These are phyloP conservation scores for Apiotrichum sp. DNA, from an alignment of 1,284 basidiomycete genomes.

Conservation along the genomic window DNA sequence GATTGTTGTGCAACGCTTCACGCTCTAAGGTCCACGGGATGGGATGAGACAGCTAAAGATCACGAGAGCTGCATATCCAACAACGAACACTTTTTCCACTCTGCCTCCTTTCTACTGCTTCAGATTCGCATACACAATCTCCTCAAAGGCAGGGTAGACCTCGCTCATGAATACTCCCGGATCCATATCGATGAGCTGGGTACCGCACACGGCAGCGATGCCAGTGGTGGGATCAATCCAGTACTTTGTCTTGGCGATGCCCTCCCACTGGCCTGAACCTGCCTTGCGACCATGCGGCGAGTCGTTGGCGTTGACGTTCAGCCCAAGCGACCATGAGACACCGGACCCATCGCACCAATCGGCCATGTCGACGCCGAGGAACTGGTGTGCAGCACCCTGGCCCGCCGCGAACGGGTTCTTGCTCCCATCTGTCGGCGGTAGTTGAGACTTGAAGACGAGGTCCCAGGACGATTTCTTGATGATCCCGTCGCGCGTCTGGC, in stretches of 20 bases:
- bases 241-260: slow-evolving; percentile 31
- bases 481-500: slow-evolving; percentile 2
- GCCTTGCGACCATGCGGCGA: slow-evolving; percentile 20
- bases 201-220: slow-evolving; percentile 9
- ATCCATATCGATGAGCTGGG: neutral
- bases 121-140: neutral
- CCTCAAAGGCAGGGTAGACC: neutral
- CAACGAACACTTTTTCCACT: too few relatives aligned
- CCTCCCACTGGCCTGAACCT: slow-evolving; percentile 24
- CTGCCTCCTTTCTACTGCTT: neutral
- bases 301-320: slow-evolving; percentile 13
- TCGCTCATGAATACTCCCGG: neutral
- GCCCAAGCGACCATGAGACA: slow-evolving; percentile 19
- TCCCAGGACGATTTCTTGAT: slow-evolving; percentile 5
- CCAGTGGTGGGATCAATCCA: slow-evolving; percentile 34
- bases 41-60: too few relatives aligned
- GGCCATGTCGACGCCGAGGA: neutral
- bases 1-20: too few relatives aligned
- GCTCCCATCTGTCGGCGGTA: slow-evolving; percentile 5
- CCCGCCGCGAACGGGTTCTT: neutral
- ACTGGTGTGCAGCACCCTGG: slow-evolving; percentile 13
- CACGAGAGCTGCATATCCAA: too few relatives aligned
- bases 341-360: neutral
- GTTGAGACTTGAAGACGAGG: slow-evolving; percentile 22
- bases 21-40: too few relatives aligned